Evolutionary conservation across 2,329 filamentous ascomycete genomes (phyloP).

Genomic region (Dactylellina sp.): DNA sequence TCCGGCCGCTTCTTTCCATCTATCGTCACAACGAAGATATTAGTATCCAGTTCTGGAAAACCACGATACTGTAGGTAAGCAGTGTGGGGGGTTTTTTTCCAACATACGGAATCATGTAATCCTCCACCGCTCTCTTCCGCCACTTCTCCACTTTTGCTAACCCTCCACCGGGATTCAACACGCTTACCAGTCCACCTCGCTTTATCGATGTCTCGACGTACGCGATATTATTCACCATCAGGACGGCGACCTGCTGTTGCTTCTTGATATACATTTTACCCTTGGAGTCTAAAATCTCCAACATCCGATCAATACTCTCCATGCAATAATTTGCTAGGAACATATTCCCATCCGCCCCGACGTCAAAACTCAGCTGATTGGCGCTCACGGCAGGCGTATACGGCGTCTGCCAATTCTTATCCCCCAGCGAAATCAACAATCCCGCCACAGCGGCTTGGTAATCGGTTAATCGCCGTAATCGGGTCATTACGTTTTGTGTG

Average conservation of each 20-base stretch:
- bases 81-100: neutral
- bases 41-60: too few species aligned
- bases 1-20: conserved; percentile 85
- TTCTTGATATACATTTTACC: conserved; percentile 78
- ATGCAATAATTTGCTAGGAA: conserved; percentile 90
- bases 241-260: conserved; percentile 84
- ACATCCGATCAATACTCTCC: conserved; percentile 85
- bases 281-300: conserved; percentile 80
- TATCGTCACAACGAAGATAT: too few species aligned
- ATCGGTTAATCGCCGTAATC: conserved; percentile 85
- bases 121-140: conserved; percentile 84
- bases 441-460: conserved; percentile 88
- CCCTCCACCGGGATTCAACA: conserved; percentile 73
- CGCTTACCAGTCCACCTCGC: conserved; percentile 78
- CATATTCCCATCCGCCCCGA: conserved; percentile 86
- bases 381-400: conserved; percentile 70
- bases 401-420: conserved; percentile 83
- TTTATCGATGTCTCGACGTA: conserved; percentile 87
- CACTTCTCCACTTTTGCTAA: conserved; percentile 79
- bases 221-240: conserved; percentile 87
- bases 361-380: conserved; percentile 78
- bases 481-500: conserved; percentile 84
- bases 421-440: conserved; percentile 90
- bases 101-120: conserved; percentile 71
- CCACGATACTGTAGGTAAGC: neutral